These are phyloP conservation scores for Tubosaeta brunneosetosa DNA, from an alignment of 768 basidiomycete species.

Conservation along the genomic window DNA sequence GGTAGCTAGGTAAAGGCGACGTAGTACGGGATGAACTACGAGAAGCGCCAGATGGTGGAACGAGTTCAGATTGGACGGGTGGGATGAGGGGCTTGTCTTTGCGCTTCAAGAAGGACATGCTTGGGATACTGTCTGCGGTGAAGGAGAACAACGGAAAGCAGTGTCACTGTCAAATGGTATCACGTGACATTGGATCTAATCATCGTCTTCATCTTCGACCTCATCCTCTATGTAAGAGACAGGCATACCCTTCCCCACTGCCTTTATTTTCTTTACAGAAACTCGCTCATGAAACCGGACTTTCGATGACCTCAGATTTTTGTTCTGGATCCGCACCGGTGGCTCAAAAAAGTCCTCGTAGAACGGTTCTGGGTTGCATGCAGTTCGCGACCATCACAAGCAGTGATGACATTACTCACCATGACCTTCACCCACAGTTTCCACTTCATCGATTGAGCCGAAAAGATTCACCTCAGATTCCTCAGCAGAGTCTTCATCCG, in stretches of 20 bases:
- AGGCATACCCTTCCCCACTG: constrained; percentile 62
- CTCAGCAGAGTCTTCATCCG: constrained; percentile 47
- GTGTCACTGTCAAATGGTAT: neutral
- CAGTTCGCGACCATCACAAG: neutral
- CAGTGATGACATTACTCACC: constrained; percentile 32
- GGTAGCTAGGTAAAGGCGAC: constrained; percentile 40
- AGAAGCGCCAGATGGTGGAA: constrained; percentile 23
- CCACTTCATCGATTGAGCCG: constrained; percentile 46
- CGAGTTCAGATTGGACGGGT: constrained; percentile 45
- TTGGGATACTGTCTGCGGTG: neutral
- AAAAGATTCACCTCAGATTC: constrained; percentile 65
- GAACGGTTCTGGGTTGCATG: constrained; percentile 44
- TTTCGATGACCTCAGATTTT: constrained; percentile 29
- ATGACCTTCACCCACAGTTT: constrained; percentile 37
- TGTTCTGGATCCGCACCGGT: constrained; percentile 32
- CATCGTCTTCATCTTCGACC: constrained; percentile 37
- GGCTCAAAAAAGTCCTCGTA: constrained; percentile 83
- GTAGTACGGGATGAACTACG: constrained; percentile 30
- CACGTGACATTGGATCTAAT: constrained; percentile 24
- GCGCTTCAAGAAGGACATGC: constrained; percentile 48
- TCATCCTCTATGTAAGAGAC: constrained; percentile 38
- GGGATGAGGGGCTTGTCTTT: constrained; percentile 66
- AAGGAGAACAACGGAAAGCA: constrained; percentile 2
- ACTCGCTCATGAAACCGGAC: constrained; percentile 84
- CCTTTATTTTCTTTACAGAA: constrained; percentile 73